Evolutionary conservation across 2,329 filamentous ascomycete genomes (phyloP).

Genomic region (Orbilia quercus): DNA sequence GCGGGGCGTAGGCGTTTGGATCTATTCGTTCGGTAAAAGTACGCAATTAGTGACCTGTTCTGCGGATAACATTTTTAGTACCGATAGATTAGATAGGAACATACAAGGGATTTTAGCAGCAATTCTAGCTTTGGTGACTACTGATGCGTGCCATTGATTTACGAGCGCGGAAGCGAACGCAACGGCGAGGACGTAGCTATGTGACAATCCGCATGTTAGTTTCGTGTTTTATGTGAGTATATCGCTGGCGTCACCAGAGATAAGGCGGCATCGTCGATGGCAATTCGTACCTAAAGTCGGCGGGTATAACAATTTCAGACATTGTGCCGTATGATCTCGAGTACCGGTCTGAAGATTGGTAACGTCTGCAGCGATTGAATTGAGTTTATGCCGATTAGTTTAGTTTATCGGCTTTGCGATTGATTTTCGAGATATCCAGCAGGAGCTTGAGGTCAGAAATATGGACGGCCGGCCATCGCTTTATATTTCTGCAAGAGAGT

Average conservation of each 20-base stretch:
- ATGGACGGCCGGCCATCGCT: conserved; percentile 1
- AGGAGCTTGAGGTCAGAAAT: not conserved
- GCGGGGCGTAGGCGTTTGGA: conserved; percentile 70
- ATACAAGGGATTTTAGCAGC: conserved; percentile 68
- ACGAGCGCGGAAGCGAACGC: conserved; percentile 71
- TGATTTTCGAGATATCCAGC: not conserved
- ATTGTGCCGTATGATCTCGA: conserved; percentile 14
- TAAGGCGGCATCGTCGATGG: too few relatives aligned
- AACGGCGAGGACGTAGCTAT: conserved; percentile 72
- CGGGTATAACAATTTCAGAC: conserved; percentile 34
- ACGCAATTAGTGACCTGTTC: conserved; percentile 1
- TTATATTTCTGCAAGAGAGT: conserved; percentile 14
- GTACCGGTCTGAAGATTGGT: not conserved
- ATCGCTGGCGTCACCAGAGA: too few relatives aligned
- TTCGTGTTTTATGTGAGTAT: not conserved
- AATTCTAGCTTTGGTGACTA: conserved; percentile 68
- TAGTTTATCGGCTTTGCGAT: not conserved
- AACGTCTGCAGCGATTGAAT: not conserved
- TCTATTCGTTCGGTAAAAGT: conserved; percentile 63
- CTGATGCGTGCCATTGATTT: conserved; percentile 68
- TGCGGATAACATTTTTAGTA: too few relatives aligned
- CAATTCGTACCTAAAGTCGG: conserved; percentile 43
- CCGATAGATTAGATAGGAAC: not conserved
- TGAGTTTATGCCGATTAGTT: not conserved
- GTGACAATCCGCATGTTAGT: not conserved